Evolutionary conservation across 1,139 yeast species (phyloP), one percentile per base, ranked within the genome.

Genomic region (Yamadazyma sp.): DNA sequence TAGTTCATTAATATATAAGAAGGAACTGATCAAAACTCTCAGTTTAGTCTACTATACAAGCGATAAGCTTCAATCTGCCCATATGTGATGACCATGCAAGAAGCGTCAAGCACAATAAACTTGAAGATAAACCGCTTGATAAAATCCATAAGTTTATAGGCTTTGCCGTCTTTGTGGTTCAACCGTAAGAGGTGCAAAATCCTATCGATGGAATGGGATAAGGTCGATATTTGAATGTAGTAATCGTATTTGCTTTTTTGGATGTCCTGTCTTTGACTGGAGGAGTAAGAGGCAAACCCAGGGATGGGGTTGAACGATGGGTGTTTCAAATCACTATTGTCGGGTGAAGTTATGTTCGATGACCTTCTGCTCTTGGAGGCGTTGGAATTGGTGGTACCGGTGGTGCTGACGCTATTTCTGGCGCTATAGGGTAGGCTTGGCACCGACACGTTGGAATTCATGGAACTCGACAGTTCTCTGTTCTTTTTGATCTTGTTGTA

Each of bases 401-500:
- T 52, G 31, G 64, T 62, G n/a, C 54, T 42, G 4, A 47, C 36
- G 38, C 50, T 47, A 27, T 49, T 50, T 22, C 53, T 31, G 29
- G 42, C 44, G 36, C 52, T 48, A 32, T 34, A 33, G 6, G 39
- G 23, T 11, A 37, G 12, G 26, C 44, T 42, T 16, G 46, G 39
- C 4, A 29, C 6, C 3, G 69, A 61, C 4, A 50, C 38, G 10
- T 48, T 54, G 29, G 72, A 67, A 30, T 53, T 54, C 33, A 58
- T 42, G 2, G 71, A 64, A 17, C 65, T 52, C 2, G 61, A 51
- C 61, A 66, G 69, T 37, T 69, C 75, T 11, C 76, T 57, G 42
- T 65, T 57, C 44, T 66, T 69, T 46, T 63, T 69, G 20, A 70
- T 51, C 42, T 66, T 61, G 46, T 61, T 64, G 47, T 71, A 71